Base-by-base conservation (phyloP, 2,329 filamentous ascomycete species). In the Botrytis paeoniae region DNA sequence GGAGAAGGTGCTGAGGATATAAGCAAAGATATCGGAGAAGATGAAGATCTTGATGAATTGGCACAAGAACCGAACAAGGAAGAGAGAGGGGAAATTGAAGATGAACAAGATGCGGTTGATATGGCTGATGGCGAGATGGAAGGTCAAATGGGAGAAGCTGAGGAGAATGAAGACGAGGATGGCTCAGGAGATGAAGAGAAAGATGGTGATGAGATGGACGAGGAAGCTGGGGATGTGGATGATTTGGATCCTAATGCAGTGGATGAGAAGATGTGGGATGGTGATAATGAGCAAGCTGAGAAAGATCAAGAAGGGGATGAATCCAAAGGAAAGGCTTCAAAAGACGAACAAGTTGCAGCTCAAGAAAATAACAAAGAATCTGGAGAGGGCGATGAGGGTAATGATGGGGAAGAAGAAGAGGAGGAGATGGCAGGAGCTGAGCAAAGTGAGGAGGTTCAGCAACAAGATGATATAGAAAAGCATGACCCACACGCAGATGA, bases 181-280 rank as follows among this genome's bases (percentile, higher is more conserved):
- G 89, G 89, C 35, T 88, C 89, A 29, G 88, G 88, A 59, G 88
- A 91, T 69, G 88, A 89, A 45, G 87, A 92, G 39, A 88, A 90
- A 61, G 88, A 90, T 45, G 85, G 41, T 6, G 51, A 91, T n/a
- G 91, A 93, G 69, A 91, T 97, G 80, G 94, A 98, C 76, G 95
- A 97, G 78, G 94, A 98, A 82, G 89, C 92, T 8, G 96, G 95
- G 1, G 92, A 94, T 78, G 94, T 98, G 18, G 93, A 98, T 83
- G 94, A 97, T 78, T 85, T 97, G 60, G 95, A 97, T 78, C 92
- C 94, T 20, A 92, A 90, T 25, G 93, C 95, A 32, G 92, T 98
- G 1, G 97, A 99, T 80, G 97, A 99, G 84, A 99, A 98, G 85
- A 94, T 98, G 88, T 99, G 96, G 96, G 95, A 99, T 82, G 95